phyloP scores from a whole-genome alignment of 768 basidiomycete species.

The Phanerochaete sordida region DNA sequence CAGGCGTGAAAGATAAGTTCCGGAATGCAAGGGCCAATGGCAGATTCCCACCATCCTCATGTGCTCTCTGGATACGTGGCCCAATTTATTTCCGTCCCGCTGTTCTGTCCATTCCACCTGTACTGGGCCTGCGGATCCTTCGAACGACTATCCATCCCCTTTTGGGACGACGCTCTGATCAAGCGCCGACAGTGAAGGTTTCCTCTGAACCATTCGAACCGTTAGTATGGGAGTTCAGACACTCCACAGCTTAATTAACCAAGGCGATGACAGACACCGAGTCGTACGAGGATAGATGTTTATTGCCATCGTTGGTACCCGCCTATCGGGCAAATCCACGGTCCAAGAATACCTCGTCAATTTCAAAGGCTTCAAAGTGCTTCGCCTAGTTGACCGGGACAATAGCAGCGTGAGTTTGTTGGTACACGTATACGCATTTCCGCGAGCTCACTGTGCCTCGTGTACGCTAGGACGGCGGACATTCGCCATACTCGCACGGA shows the following conservation, averaged over 20 bases:
- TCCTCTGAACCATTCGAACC: neutral
- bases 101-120: no score
- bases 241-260: neutral
- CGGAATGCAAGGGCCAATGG: no score
- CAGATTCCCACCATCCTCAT: no score
- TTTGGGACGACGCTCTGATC: no score
- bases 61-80: no score
- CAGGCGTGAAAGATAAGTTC: no score
- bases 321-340: conserved; percentile 29
- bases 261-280: neutral
- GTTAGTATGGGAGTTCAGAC: neutral
- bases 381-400: neutral
- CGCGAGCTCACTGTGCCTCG: no score
- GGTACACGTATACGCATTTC: neutral
- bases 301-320: conserved; percentile 29
- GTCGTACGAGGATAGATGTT: conserved; percentile 21
- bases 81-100: no score
- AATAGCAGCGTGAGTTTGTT: neutral
- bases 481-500: neutral
- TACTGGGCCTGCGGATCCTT: no score
- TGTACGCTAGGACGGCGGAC: conserved; percentile 3
- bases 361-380: conserved; percentile 48
- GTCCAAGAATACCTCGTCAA: conserved; percentile 58
- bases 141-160: no score
- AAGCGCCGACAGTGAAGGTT: no score